A percentile compares a stretch with the other conserved stretches of the same genome.
phyloP scores from a whole-genome alignment of 352 stramenopile genomes.

The Thraustochytrium sp. region DNA sequence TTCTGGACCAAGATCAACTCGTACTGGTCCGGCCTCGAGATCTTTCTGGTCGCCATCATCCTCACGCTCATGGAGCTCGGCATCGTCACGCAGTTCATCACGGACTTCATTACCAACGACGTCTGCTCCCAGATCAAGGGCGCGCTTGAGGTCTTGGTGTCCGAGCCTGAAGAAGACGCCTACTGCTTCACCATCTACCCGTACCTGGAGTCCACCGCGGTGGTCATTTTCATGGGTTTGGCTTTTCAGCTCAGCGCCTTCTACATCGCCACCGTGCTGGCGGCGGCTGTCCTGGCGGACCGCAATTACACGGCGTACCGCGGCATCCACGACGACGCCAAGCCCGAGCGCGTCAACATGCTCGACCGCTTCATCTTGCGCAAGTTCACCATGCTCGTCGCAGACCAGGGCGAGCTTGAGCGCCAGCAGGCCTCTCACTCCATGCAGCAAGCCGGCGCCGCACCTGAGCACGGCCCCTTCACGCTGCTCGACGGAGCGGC shows the following conservation, averaged over 20 bases:
- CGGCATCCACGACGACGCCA: background rate
- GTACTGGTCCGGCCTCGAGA: conserved; percentile 19
- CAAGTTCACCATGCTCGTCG: background rate
- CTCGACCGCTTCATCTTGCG: background rate
- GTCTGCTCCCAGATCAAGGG: conserved; percentile 6
- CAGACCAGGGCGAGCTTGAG: background rate
- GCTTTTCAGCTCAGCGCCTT: background rate
- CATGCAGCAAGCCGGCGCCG: background rate
- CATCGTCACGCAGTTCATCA: conserved; percentile 14
- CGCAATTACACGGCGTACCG: conserved; percentile 34
- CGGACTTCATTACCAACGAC: conserved; percentile 36
- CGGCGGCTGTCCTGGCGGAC: background rate
- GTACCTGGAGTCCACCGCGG: background rate
- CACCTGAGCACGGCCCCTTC: background rate
- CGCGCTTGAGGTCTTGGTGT: background rate
- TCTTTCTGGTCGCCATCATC: conserved; percentile 8
- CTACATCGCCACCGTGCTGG: conserved; percentile 10
- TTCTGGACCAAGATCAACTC: conserved; percentile 41
- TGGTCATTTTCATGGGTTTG: conserved; percentile 4
- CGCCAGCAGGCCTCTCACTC: background rate
- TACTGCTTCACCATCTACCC: background rate
- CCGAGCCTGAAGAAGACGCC: background rate
- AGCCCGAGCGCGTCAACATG: background rate
- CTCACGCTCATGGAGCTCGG: background rate
- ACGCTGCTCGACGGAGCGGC: background rate